Percentiles rank a stretch among this genome's conserved stretches.
Evolutionary conservation across 306 rosid species (phyloP).

Genomic region (Herpetospermum pedunculosum): DNA sequence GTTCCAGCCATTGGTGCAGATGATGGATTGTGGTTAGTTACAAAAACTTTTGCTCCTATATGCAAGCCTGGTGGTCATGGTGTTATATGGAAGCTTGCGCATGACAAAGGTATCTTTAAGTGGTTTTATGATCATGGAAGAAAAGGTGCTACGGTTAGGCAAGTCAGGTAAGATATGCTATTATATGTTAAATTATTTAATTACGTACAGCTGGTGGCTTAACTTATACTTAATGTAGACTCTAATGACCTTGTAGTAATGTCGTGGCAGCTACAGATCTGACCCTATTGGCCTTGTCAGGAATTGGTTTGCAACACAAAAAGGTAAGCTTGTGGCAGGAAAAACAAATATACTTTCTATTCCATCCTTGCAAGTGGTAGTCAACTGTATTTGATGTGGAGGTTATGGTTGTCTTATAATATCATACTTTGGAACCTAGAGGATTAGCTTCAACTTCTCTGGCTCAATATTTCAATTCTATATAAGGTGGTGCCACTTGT

Average conservation of each 20-base stretch:
- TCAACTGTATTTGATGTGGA: neutral
- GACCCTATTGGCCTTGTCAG: conserved; percentile 88
- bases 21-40: conserved; percentile 82
- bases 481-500: neutral
- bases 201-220: conserved; percentile 7
- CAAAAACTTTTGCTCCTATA: conserved; percentile 58
- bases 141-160: conserved; percentile 90
- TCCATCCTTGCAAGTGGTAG: neutral
- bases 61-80: conserved; percentile 99
- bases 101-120: conserved; percentile 77
- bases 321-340: conserved; percentile 40
- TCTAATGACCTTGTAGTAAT: conserved; percentile 55
- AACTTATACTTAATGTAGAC: conserved; percentile 12
- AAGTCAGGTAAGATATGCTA: conserved; percentile 65
- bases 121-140: conserved; percentile 86
- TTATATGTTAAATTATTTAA: conserved; percentile 5
- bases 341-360: neutral
- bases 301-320: conserved; percentile 73
- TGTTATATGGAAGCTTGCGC: conserved; percentile 93
- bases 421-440: neutral
- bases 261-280: conserved; percentile 93
- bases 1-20: conserved; percentile 85
- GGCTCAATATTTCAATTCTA: neutral
- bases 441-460: neutral
- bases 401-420: neutral